phyloP scores from a whole-genome alignment of 805 yeast species.

The Suhomyces sp. region DNA sequence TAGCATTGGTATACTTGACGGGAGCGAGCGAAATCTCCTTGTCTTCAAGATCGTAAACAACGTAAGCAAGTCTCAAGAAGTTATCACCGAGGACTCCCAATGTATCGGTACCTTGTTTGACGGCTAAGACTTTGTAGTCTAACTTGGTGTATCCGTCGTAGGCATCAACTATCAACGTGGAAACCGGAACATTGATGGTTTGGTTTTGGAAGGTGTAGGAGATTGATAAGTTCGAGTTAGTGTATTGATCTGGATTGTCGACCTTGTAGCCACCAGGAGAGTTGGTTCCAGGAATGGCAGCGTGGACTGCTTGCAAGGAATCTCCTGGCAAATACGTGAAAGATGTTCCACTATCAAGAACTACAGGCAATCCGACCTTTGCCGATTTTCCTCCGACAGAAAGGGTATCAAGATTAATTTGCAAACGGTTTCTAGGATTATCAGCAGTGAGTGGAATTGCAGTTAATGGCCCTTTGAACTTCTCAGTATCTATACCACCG shows the following conservation, averaged over 20 bases:
- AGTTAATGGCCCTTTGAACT: background rate
- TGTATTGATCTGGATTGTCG: constrained; percentile 24
- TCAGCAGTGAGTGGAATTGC: constrained; percentile 16
- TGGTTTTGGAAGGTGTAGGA: constrained; percentile 58
- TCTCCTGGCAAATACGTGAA: constrained; percentile 6
- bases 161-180: constrained; percentile 21
- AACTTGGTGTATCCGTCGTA: background rate
- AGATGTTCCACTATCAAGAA: constrained; percentile 10
- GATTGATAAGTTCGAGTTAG: constrained; percentile 33
- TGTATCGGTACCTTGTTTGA: constrained; percentile 2
- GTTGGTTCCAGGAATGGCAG: background rate
- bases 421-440: constrained; percentile 18
- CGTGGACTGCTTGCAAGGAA: background rate
- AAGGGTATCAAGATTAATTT: background rate
- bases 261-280: background rate
- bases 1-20: constrained; percentile 25
- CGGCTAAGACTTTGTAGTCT: background rate
- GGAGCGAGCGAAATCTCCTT: constrained; percentile 49
- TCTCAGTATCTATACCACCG: constrained; percentile 2
- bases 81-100: constrained; percentile 54
- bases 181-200: constrained; percentile 47
- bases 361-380: background rate
- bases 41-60: constrained; percentile 61
- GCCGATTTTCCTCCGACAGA: background rate
- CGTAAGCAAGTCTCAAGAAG: constrained; percentile 59